These are phyloP conservation scores for Ustilago hordei DNA, from an alignment of 1,284 basidiomycete genomes.

Conservation along the genomic window DNA sequence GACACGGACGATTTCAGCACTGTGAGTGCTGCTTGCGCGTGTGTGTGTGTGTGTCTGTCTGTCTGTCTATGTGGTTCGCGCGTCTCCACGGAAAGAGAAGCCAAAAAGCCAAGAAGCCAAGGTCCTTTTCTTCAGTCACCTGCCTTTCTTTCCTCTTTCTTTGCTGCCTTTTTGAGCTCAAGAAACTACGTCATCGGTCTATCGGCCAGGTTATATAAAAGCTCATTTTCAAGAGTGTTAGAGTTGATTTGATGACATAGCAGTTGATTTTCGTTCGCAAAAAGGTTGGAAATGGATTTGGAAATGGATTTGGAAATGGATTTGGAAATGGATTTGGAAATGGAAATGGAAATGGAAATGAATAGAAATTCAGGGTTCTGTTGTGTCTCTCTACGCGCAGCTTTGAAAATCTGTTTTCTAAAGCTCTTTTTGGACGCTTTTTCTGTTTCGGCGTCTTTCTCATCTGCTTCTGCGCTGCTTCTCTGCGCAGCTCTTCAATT, in stretches of 20 bases:
- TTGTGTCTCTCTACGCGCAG: conserved; percentile 1
- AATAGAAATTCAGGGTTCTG: conserved; percentile 17
- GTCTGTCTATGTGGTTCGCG: conserved; percentile 11
- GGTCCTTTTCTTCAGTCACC: neutral
- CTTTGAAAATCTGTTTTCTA: conserved; percentile 9
- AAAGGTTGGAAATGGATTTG: too few relatives aligned
- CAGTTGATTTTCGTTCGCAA: too few relatives aligned
- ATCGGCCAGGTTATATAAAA: neutral
- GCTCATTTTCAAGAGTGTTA: neutral
- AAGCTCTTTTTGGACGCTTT: conserved; percentile 5
- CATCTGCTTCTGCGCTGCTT: neutral
- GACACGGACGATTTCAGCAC: neutral
- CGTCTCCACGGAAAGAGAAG: conserved; percentile 7
- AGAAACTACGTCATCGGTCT: conserved; percentile 8
- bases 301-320: neutral
- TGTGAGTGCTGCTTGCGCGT: neutral
- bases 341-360: neutral
- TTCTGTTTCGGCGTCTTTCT: neutral
- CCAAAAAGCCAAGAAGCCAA: neutral
- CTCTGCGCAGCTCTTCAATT: neutral
- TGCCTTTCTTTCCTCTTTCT: conserved; percentile 1
- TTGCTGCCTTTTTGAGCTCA: conserved; percentile 1
- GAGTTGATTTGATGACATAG: neutral
- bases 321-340: too few relatives aligned
- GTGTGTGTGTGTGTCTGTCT: neutral